Evolutionary conservation across 1,139 yeast species (phyloP).

Genomic region (Lodderomyces oxycetoniae): DNA sequence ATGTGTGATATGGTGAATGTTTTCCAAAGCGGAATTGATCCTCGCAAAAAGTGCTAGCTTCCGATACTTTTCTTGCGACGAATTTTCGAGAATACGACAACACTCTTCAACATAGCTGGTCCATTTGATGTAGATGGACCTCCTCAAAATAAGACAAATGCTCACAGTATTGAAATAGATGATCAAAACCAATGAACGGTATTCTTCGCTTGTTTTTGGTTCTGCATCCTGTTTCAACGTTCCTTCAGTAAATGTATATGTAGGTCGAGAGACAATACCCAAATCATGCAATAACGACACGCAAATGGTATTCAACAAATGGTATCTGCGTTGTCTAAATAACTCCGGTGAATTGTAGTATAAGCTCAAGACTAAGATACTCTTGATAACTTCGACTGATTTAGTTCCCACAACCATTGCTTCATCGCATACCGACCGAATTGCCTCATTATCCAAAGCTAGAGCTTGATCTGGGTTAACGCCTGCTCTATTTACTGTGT

Average conservation of each 20-base stretch:
- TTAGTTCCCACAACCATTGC: conserved; percentile 69
- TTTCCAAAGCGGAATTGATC: conserved; percentile 58
- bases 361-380: conserved; percentile 54
- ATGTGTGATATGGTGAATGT: conserved; percentile 51
- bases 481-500: conserved; percentile 29
- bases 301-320: conserved; percentile 60
- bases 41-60: conserved; percentile 57
- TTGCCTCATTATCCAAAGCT: conserved; percentile 53
- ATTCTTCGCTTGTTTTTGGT: conserved; percentile 13
- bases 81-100: conserved; percentile 42
- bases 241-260: conserved; percentile 33
- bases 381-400: conserved; percentile 61
- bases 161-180: conserved; percentile 50
- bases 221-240: conserved; percentile 19
- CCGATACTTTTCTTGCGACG: conserved; percentile 25
- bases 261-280: conserved; percentile 59
- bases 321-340: conserved; percentile 73
- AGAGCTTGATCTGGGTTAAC: conserved; percentile 29
- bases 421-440: conserved; percentile 55
- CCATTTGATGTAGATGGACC: conserved; percentile 53
- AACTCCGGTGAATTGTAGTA: conserved; percentile 88
- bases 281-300: conserved; percentile 71
- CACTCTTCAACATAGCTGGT: conserved; percentile 62
- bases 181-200: conserved; percentile 41
- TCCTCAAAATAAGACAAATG: conserved; percentile 48